Conservation (phyloP, 164 flowering plant genomes). For the Warburgia ugandensis region DNA sequence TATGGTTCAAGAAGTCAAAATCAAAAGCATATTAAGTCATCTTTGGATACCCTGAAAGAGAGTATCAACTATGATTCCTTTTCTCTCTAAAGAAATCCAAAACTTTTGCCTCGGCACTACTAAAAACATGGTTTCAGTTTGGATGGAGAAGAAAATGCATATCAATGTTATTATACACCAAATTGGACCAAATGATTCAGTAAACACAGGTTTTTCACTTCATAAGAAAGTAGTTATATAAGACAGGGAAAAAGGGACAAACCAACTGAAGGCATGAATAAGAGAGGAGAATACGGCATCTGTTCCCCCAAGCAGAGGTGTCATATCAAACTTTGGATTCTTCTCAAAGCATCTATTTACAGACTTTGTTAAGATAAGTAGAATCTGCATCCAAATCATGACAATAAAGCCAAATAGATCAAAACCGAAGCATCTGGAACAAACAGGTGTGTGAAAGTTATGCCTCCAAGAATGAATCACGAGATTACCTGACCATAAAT, state of each 20-base stretch:
- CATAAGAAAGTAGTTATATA: not conserved
- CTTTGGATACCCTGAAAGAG: no score
- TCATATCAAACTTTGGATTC: conserved; percentile 99
- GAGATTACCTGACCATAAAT: conserved; percentile 95
- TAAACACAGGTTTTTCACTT: not conserved
- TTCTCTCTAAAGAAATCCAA: not conserved
- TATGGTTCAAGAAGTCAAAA: not conserved
- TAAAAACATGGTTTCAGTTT: not conserved
- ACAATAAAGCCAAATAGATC: not conserved
- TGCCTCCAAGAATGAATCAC: no score
- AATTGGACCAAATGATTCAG: not conserved
- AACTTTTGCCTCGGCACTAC: not conserved
- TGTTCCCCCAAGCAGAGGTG: conserved; percentile 96
- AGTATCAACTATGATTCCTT: not conserved
- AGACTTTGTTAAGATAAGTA: conserved; percentile 91
- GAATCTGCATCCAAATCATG: conserved; percentile 60
- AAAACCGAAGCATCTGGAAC: not conserved
- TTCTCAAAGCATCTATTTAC: conserved; percentile 93
- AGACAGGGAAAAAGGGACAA: conserved; percentile 20
- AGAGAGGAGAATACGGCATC: conserved; percentile 95
- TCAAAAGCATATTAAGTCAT: no score
- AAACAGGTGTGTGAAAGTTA: not conserved
- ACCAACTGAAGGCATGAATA: conserved; percentile 93
- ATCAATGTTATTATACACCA: not conserved
- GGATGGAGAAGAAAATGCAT: not conserved